Base-by-base conservation (phyloP, 2,329 filamentous ascomycete species). In the Phoma herbarum region DNA sequence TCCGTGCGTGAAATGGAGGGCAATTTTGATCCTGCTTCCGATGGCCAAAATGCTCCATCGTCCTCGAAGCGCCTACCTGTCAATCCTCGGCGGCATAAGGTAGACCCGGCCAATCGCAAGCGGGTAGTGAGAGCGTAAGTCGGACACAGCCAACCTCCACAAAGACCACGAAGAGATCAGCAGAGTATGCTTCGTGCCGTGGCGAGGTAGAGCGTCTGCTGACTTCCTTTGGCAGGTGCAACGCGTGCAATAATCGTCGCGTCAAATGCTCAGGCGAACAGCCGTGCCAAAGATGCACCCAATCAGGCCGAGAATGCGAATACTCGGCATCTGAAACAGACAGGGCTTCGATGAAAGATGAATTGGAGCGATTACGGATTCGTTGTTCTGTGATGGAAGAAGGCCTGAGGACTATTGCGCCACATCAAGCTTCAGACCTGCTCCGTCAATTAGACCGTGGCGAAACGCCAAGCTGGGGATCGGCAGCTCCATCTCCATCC, bases 161-260 rank as follows among this genome's bases (percentile, higher is more conserved):
- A 35, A 33, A 7, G 20, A 28, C 45, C 29, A 10, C 12, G 9
- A 20, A 43, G 9, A 4, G 3, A 12, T 23, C 22, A 39, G 42
- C 33, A 47, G 2, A 31, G 12, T 5, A 50, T 41, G 14, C 14
- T 47, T 7, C 2, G 23, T 20, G 14, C 12, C 16, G n/a, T 25
- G 4, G 25, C 16, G 8, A 31, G 25, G 51, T 39, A 20, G n/a
- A 29, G 5, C 9, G 3, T 41, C 25, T n/a, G 49, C 55, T 58
- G 48, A 58, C 37, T 14, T 28, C 6, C 9, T 10, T 28, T 20
- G n/a, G 4, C 28, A 72, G 70, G 52, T 72, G 70, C 54, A 70
- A 72, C 47, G 62, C 61, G 31, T 72, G 70, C 39, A 71, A 72
- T 44, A 57, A 68, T 25, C 63, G 66, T 20, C 70, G 70, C 33